Evolutionary conservation across 257 asterid genomes (phyloP), one percentile per base, ranked within the genome.

Genomic region (Primulina eburnea): DNA sequence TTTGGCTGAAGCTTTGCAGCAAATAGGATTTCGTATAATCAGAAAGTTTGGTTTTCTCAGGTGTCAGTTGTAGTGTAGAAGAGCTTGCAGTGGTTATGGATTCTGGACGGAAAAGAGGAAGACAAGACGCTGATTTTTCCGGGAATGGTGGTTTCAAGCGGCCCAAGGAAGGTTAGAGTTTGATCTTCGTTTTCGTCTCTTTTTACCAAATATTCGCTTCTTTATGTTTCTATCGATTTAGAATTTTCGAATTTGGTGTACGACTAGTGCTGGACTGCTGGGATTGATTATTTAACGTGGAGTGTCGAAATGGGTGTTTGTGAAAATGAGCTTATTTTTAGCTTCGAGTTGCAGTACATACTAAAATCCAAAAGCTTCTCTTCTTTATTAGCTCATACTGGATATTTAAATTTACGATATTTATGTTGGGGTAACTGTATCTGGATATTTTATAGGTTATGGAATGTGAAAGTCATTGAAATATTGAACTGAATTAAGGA

Each of bases 401-500:
- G 20, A 50, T 50, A 12, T 50, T 50, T 4, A 16, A 16, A 50
- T 50, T 50, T 50, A 43, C 12, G n/a, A 43, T 43, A 43, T 43
- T 50, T 14, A 14, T 50, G 20, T 50, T 50, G 56, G 56, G 2
- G 20, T 50, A 6, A 1, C 56, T 50, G 56, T 8, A 50, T 50
- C 20, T 50, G 56, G 56, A 16, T 16, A 50, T 16, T 50, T 16
- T 21, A 65, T 43, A 47, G 65, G 38, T 60, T 50, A 47, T 62
- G 72, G 75, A 65, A 56, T 59, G 68, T 66, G 75, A 62, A 75
- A 70, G 62, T 65, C 63, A 65, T 58, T 63, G 74, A 70, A 78
- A 79, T 76, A 76, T 77, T 74, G 77, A 80, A 78, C 89, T 85
- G 81, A 78, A 72, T 63, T 67, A 82, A 82, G 72, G 72, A 72